A percentile compares a stretch with the other conserved stretches of the same genome.
phyloP scores from a whole-genome alignment of 2,329 filamentous ascomycete genomes.

The Colletotrichum sp. region DNA sequence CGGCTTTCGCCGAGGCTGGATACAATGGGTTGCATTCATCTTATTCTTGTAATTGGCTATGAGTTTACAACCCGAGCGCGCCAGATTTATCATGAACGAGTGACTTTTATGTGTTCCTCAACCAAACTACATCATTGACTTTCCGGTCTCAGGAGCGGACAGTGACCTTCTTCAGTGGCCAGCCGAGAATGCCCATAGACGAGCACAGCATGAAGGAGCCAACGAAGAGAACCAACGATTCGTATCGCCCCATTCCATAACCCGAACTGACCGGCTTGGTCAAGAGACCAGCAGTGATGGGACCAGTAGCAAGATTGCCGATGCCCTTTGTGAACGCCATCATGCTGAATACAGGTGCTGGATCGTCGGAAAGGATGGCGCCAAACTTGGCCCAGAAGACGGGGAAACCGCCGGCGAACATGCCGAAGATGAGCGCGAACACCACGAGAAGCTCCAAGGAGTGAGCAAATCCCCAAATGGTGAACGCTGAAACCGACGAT shows the following conservation, averaged over 20 bases:
- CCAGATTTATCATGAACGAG: not conserved
- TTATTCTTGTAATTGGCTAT: not conserved
- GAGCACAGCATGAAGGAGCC: conserved; percentile 17
- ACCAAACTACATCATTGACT: not conserved
- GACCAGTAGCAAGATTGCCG: conserved; percentile 30
- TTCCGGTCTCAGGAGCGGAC: not conserved
- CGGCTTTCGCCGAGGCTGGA: not conserved
- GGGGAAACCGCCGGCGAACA: conserved; percentile 53
- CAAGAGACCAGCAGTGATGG: conserved; percentile 27
- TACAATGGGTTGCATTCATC: not conserved
- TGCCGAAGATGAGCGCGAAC: conserved; percentile 61
- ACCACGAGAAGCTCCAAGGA: conserved; percentile 48
- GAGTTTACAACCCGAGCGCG: not conserved
- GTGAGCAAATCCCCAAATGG: conserved; percentile 59
- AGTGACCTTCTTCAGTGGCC: conserved; percentile 1
- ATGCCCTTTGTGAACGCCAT: conserved; percentile 34
- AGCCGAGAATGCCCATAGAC: conserved; percentile 10
- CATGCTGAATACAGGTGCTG: conserved; percentile 28
- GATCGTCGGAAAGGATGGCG: conserved; percentile 29
- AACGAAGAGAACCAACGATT: conserved; percentile 13
- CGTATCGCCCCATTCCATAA: conserved; percentile 13
- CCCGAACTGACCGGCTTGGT: conserved; percentile 8
- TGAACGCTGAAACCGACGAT: conserved; percentile 52
- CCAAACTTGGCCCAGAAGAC: conserved; percentile 32
- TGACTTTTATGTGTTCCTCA: not conserved